Evolutionary conservation across 2,329 filamentous ascomycete genomes (phyloP).

Genomic region (Stemphylium beticola): DNA sequence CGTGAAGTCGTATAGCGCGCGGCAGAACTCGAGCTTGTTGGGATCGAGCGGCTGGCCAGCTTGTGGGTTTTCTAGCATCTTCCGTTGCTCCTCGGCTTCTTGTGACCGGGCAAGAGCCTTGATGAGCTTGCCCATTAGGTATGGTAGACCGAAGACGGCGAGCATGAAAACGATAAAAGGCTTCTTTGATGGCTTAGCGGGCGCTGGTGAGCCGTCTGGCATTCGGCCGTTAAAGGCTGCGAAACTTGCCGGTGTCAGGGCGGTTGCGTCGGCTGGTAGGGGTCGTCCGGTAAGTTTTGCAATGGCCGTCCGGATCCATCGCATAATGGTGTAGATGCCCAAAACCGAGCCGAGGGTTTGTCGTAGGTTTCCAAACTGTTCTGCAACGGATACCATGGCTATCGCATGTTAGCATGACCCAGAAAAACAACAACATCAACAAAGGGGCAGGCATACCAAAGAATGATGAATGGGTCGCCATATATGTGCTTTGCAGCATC

Average conservation of each 20-base stretch:
- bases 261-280: constrained; percentile 81
- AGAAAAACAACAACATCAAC: neutral
- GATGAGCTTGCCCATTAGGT: constrained; percentile 96
- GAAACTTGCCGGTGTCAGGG: constrained; percentile 89
- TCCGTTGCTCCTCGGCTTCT: constrained; percentile 77
- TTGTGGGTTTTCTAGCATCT: constrained; percentile 59
- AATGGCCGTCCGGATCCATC: constrained; percentile 90
- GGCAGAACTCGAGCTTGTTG: constrained; percentile 93
- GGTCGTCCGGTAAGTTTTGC: constrained; percentile 93
- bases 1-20: constrained; percentile 90
- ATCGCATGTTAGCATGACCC: constrained; percentile 18
- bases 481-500: constrained; percentile 99
- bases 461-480: constrained; percentile 98
- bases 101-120: constrained; percentile 80
- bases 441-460: constrained; percentile 71
- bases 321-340: constrained; percentile 93
- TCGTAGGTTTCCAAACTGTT: constrained; percentile 92
- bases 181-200: constrained; percentile 83
- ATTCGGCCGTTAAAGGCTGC: constrained; percentile 80
- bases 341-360: constrained; percentile 92
- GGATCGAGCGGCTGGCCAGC: constrained; percentile 71
- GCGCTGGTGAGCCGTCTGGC: constrained; percentile 69
- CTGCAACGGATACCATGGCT: constrained; percentile 97
- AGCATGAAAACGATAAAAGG: constrained; percentile 95
- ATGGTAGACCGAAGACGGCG: constrained; percentile 93